A percentile compares a stretch with the other conserved stretches of the same genome.
Conservation (phyloP, 805 yeast genomes). For the Hanseniaspora vineae region DNA sequence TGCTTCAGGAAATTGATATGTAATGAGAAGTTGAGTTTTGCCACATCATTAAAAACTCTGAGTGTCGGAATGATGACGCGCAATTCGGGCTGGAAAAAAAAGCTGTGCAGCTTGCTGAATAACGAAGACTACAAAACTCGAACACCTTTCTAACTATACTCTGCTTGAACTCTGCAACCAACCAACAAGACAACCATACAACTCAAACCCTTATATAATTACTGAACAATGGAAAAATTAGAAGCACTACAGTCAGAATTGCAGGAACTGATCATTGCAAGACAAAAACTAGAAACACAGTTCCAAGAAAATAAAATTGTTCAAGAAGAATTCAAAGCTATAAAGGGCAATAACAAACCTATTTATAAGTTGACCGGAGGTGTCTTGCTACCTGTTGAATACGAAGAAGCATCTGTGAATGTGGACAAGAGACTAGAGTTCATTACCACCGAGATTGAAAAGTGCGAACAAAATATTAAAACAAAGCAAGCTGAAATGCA, state of each 20-base stretch:
- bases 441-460: slow-evolving; percentile 60
- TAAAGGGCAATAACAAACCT: slow-evolving; percentile 44
- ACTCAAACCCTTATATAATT: no score
- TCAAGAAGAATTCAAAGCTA: slow-evolving; percentile 55
- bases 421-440: slow-evolving; percentile 85
- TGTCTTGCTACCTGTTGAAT: slow-evolving; percentile 80
- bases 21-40: no score
- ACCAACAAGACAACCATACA: no score
- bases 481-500: slow-evolving; percentile 44
- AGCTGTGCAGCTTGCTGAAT: slow-evolving; percentile 2
- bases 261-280: slow-evolving; percentile 45
- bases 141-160: no score
- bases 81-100: no score
- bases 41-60: no score
- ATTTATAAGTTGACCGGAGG: slow-evolving; percentile 89
- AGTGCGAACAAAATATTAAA: slow-evolving; percentile 63
- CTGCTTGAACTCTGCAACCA: no score
- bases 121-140: no score
- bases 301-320: slow-evolving; percentile 89
- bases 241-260: slow-evolving; percentile 34
- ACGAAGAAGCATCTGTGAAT: slow-evolving; percentile 66
- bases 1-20: no score
- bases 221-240: slow-evolving; percentile 28
- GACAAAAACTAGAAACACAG: slow-evolving; percentile 88
- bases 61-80: no score